Base-by-base conservation (phyloP, 371 early-diverging fungal genomes). In the Phascolomyces articulosus region DNA sequence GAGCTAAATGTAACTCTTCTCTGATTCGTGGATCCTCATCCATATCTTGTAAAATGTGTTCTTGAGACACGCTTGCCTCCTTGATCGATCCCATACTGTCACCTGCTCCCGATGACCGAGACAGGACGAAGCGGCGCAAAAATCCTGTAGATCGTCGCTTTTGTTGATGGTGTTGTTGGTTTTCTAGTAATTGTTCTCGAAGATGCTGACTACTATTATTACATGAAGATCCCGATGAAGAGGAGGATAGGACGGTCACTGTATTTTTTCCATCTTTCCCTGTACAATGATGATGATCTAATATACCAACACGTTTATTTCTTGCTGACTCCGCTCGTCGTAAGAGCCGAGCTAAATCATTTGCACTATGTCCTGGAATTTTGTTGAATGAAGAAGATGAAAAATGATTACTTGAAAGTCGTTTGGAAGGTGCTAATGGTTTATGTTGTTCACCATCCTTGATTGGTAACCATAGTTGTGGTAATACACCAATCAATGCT, bases 381-480 rank as follows among this genome's bases (percentile, higher is more conserved):
- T 27, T 53, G 31, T 29, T 51, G 11, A 21, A 21, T n/a, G n/a
- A n/a, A 24, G 54, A 6, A 8, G 54, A 15, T 34, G 56, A 27
- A 23, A n/a, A 29, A 1, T 15, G 57, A n/a, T 11, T 8, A 26
- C 48, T 63, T 10, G 56, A 55, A 20, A 63, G 28, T 6, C 63
- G 55, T 40, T 63, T 63, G 20, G 63, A 55, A 57, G 40, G 23
- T 15, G 51, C 24, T n/a, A 57, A 29, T 55, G 69, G 51, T 26
- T 54, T 51, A 4, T 61, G 56, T n/a, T 60, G 47, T 48, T 71
- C 69, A 4, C 68, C 77, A 21, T 56, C 24, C 13, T 79, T 82
- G 3, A 76, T 67, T 24, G 93, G 93, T 34, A 93, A 70, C 93
- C 93, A 93, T 11, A 92, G 70, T 38, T 88, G 85, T 2, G 93